phyloP scores from a whole-genome alignment of 2,329 filamentous ascomycete genomes.

The Ophiostoma himal-ulmi region DNA sequence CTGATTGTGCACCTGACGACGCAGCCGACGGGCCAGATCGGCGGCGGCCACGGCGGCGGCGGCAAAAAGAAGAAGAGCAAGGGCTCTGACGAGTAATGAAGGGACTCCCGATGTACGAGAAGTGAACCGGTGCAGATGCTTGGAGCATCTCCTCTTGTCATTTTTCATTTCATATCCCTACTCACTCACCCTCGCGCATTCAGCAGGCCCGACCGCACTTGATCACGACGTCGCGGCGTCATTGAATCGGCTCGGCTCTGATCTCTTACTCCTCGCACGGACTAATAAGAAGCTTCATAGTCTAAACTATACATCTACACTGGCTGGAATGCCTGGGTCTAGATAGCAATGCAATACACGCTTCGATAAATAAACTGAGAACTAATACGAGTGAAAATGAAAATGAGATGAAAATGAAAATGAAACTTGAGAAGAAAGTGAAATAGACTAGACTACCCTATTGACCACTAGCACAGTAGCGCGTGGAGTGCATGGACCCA shows the following conservation, averaged over 20 bases:
- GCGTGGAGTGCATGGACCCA: background rate
- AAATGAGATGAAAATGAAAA: background rate
- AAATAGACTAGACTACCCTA: background rate
- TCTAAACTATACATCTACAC: background rate
- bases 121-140: background rate
- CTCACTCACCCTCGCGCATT: background rate
- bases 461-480: background rate
- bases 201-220: background rate
- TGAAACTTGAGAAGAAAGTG: background rate
- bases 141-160: background rate
- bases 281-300: background rate
- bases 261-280: background rate
- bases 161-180: background rate
- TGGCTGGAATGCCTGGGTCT: background rate
- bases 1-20: constrained; percentile 81
- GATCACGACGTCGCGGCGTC: background rate
- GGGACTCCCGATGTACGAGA: background rate
- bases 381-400: background rate
- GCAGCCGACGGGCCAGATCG: constrained; percentile 38
- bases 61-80: constrained; percentile 55
- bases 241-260: background rate
- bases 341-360: background rate
- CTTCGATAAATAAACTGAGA: background rate
- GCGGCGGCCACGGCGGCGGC: constrained; percentile 31
- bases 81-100: constrained; percentile 38